These are phyloP conservation scores for Saksenaea oblongispora DNA, from an alignment of 371 early-diverging fungal genomes.

Conservation along the genomic window DNA sequence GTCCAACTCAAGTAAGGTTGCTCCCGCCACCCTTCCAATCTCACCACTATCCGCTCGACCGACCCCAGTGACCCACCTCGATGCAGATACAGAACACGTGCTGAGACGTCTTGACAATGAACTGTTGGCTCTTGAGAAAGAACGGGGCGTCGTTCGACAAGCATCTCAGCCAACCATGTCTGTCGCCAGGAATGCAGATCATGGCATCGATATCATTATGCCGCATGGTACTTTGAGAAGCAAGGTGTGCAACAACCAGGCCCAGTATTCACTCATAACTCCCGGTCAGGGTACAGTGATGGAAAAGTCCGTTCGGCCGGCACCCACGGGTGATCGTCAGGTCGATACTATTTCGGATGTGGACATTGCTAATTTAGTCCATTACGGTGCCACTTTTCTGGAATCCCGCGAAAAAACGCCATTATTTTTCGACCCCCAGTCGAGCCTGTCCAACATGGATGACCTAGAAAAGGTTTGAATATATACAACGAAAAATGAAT, in stretches of 20 bases:
- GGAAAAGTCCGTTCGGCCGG: constrained; percentile 1
- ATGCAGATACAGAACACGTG: constrained; percentile 10
- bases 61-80: constrained; percentile 6
- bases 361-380: constrained; percentile 14
- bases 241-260: constrained; percentile 23
- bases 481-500: neutral
- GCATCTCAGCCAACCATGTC: constrained; percentile 10
- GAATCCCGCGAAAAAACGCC: constrained; percentile 12
- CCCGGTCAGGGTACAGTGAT: neutral
- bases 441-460: constrained; percentile 35
- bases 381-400: constrained; percentile 13
- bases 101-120: constrained; percentile 16
- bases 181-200: constrained; percentile 22
- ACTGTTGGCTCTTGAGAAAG: constrained; percentile 3
- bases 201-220: constrained; percentile 35
- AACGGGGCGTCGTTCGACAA: neutral
- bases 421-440: neutral
- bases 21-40: constrained; percentile 11
- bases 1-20: constrained; percentile 15
- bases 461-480: constrained; percentile 35
- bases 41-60: constrained; percentile 6
- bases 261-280: constrained; percentile 31
- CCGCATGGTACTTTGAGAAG: constrained; percentile 35
- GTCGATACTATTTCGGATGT: constrained; percentile 11
- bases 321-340: neutral